A percentile compares a stretch with the other conserved stretches of the same genome.
Conservation (phyloP, 1,284 basidiomycete genomes). For the Irpex rosettiformis region DNA sequence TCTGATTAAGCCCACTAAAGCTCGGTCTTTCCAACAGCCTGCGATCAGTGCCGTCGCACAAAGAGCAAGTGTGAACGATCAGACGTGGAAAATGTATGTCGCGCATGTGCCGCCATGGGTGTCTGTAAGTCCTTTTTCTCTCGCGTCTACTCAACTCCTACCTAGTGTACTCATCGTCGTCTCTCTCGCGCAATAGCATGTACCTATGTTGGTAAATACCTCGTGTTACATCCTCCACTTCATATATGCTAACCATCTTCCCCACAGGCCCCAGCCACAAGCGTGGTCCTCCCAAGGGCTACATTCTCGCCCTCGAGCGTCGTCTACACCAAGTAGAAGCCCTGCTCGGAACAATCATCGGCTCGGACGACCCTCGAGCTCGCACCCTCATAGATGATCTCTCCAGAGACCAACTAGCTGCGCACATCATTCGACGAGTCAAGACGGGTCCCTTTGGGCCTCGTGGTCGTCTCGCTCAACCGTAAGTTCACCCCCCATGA, state of each 20-base stretch:
- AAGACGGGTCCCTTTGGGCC: slow-evolving; percentile 28
- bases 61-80: slow-evolving; percentile 29
- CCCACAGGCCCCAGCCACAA: slow-evolving; percentile 28
- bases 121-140: slow-evolving; percentile 21
- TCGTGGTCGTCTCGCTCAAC: slow-evolving; percentile 22
- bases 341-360: slow-evolving; percentile 28
- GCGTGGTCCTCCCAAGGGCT: slow-evolving; percentile 30
- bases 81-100: slow-evolving; percentile 20
- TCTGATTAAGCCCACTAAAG: not conserved
- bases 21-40: slow-evolving; percentile 19
- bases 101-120: slow-evolving; percentile 23
- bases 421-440: slow-evolving; percentile 28
- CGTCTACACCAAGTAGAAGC: slow-evolving; percentile 31
- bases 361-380: slow-evolving; percentile 27
- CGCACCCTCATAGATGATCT: slow-evolving; percentile 26
- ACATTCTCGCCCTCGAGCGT: slow-evolving; percentile 29
- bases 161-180: not conserved
- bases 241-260: not conserved
- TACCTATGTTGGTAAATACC: slow-evolving; percentile 21
- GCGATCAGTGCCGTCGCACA: slow-evolving; percentile 30
- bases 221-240: not conserved
- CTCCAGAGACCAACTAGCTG: slow-evolving; percentile 26
- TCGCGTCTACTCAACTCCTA: not conserved
- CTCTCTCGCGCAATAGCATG: slow-evolving; percentile 19
- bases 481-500: slow-evolving; percentile 16